Percentiles rank a stretch among this genome's conserved stretches.
Conservation (phyloP, 1,139 yeast genomes). For the Yamadazyma oceani region DNA sequence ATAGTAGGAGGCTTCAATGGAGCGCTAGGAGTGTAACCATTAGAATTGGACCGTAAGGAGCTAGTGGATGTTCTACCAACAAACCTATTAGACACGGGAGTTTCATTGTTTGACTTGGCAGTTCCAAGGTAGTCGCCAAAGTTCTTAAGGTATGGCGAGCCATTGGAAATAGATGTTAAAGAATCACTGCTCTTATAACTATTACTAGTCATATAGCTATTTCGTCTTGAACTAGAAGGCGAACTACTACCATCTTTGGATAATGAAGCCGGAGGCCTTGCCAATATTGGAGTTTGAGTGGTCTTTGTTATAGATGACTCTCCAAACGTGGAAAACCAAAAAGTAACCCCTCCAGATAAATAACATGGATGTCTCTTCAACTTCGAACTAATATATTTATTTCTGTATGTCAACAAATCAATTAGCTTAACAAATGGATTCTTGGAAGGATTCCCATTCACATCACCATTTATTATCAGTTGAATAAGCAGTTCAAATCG, state of each 20-base stretch:
- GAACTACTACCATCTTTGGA: conserved; percentile 18
- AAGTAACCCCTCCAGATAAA: conserved; percentile 43
- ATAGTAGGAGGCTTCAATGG: conserved; percentile 12
- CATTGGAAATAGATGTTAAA: conserved; percentile 7
- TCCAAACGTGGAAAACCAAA: conserved; percentile 38
- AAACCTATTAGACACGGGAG: conserved; percentile 21
- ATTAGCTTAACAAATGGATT: conserved; percentile 52
- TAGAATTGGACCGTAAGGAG: conserved; percentile 1
- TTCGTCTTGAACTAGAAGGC: conserved; percentile 14
- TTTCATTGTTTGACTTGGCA: conserved; percentile 25
- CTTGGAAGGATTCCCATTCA: conserved; percentile 29
- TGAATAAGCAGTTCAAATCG: conserved; percentile 28
- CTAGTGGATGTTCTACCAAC: conserved; percentile 3
- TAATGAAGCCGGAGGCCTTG: conserved; percentile 26
- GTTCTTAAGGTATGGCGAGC: conserved; percentile 34
- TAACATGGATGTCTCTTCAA: conserved; percentile 35
- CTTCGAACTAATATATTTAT: conserved; percentile 37
- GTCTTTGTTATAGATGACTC: conserved; percentile 27
- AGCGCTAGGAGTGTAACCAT: conserved; percentile 11
- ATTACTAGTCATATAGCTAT: conserved; percentile 9
- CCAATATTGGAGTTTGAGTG: conserved; percentile 13
- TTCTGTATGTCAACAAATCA: conserved; percentile 46
- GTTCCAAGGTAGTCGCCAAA: conserved; percentile 43
- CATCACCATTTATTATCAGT: conserved; percentile 19
- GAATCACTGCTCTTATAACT: conserved; percentile 8